Base-by-base conservation (phyloP, 2,329 filamentous ascomycete species). In the Penicillium sp. region DNA sequence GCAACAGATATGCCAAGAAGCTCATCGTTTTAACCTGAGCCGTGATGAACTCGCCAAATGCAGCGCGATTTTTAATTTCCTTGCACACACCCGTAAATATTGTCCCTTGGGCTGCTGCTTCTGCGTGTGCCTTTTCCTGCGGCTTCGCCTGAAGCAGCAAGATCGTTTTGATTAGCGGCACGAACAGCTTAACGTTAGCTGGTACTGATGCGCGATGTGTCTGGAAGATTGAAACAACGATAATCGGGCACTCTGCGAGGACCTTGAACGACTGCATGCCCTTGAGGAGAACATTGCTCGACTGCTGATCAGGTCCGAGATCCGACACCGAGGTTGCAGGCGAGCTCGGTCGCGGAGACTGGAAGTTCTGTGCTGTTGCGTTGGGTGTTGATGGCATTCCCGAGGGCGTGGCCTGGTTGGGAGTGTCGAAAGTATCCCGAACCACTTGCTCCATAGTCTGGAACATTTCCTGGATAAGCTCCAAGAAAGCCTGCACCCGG, bases 211-310 rank as follows among this genome's bases (percentile, higher is more conserved):
- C 81, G 49, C 93, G 86, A 69, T 99, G 94, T 6, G 93, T 89
- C 77, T 99, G 94, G 73, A 99, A 97, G 64, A 99, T 91, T 4
- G 93, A 97, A 1, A 99, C 94, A 4, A 99, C 94, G 41, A 99
- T 97, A 52, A 99, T 99, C 0, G 94, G 94, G 67, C 94, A 99
- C 74, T 99, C 94, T 1, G 93, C 92, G 5, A 99, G 84, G 25
- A 99, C 93, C 75, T 97, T 99, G 84, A 99, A 99, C 1, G 94
- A 99, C 73, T 96, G 91, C 91, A 97, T 97, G 31, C 94, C 94
- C 75, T 91, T 96, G 54, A 93, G 80, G 35, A 99, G 77, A 49
- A 91, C 89, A 58, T 93, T 87, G 55, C 86, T 86, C 67, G 92
- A 89, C 70, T 93, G 91, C 68, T 91, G 89, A 67, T 97, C 93